These are phyloP conservation scores for Collybiopsis confluens DNA, from an alignment of 768 basidiomycete genomes.

Conservation along the genomic window DNA sequence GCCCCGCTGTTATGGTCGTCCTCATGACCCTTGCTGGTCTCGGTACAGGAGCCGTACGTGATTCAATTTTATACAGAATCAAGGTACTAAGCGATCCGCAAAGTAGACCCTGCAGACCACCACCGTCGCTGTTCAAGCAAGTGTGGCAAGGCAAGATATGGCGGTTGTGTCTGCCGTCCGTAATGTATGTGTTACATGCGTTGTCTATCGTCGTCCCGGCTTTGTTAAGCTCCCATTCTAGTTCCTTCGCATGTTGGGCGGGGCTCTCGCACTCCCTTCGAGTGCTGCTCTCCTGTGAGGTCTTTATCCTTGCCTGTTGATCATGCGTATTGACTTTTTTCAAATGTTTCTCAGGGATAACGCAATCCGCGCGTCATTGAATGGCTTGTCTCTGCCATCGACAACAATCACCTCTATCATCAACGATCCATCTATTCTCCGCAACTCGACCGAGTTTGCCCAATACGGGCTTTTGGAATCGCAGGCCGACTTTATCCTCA, in stretches of 20 bases:
- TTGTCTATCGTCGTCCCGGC: neutral
- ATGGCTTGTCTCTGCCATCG: conserved; percentile 29
- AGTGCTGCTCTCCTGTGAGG: conserved; percentile 53
- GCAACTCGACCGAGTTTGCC: conserved; percentile 30
- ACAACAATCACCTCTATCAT: conserved; percentile 39
- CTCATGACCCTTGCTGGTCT: conserved; percentile 58
- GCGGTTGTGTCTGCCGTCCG: conserved; percentile 55
- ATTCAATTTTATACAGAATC: neutral
- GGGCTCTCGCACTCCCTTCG: conserved; percentile 62
- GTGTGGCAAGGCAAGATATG: conserved; percentile 68
- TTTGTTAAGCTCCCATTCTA: conserved; percentile 30
- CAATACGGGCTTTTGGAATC: conserved; percentile 10
- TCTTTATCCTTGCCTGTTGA: neutral
- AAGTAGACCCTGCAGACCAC: conserved; percentile 55
- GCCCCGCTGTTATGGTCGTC: conserved; percentile 47
- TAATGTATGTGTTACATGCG: conserved; percentile 17
- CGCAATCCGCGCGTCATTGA: conserved; percentile 40
- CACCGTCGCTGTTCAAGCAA: conserved; percentile 70
- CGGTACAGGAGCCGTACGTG: conserved; percentile 51
- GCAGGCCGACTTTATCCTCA: conserved; percentile 28
- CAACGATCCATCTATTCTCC: conserved; percentile 40
- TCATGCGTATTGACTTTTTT: neutral
- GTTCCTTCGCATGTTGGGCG: conserved; percentile 69
- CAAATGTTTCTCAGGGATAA: conserved; percentile 35
- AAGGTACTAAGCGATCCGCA: neutral